Evolutionary conservation across 768 basidiomycete species (phyloP), one percentile per base, ranked within the genome.

Genomic region (Naematelia encephala): DNA sequence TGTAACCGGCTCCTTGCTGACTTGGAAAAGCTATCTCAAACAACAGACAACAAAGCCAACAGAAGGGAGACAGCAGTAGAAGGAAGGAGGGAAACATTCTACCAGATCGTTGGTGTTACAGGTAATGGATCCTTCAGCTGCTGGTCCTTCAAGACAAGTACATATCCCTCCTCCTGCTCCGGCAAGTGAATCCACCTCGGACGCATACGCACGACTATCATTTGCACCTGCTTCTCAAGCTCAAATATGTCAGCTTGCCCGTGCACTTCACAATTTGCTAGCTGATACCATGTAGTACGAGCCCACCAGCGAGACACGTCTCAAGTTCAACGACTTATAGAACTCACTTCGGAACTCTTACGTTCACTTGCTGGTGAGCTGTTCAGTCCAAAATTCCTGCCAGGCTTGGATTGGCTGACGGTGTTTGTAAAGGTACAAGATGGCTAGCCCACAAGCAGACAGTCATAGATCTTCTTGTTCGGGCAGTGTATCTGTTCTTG

Each of bases 291-390:
- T 2, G 2, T 48, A 77, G 76, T 77, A 11, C 57, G 74, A 56
- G 50, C 76, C 3, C 67, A 75, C 57, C 76, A 77, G 56, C 23
- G 76, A 19, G 76, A 77, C 57, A 51, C 69, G 8, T 64, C 67
- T 10, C 73, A 74, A 26, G 60, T 76, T 13, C 16, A 46, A 3
- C 45, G 65, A 21, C 62, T 77, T n/a, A 66, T 53, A 13, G 70
- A 71, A 19, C 61, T 77, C 4, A 59, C 67, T 8, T 67, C 68
- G 3, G 76, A 77, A 34, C 60, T 72, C 3, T 19, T 70, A 3
- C 25, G 76, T 14, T 70, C 69, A 1, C 46, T 72, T 4, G 63
- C 66, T 23, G 76, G 76, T 77, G 52, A 54, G 14, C 8, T 39
- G 12, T 21, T 47, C 46, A 8, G 10, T 5, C 46, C 11, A 5